Conservation (phyloP, 2,329 filamentous ascomycete species). For the Blastomyces parvus region DNA sequence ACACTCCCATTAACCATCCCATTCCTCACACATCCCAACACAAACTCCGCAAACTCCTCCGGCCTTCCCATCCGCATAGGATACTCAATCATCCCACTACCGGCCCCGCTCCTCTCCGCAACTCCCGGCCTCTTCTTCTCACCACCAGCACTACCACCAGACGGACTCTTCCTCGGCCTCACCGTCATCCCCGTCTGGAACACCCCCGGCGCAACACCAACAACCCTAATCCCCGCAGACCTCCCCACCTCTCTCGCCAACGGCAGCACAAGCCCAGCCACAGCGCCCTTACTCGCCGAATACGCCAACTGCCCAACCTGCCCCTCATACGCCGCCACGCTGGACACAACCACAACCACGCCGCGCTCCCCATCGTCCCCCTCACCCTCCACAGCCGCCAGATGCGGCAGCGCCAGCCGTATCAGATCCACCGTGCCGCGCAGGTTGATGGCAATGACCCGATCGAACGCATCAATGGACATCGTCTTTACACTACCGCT, state of each 20-base stretch:
- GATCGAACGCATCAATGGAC: constrained; percentile 50
- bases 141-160: constrained; percentile 1
- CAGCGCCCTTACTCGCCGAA: constrained; percentile 22
- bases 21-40: constrained; percentile 20
- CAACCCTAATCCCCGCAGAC: constrained; percentile 19
- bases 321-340: constrained; percentile 20
- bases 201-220: constrained; percentile 20
- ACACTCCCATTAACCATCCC: constrained; percentile 22
- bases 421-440: constrained; percentile 21
- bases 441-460: constrained; percentile 40
- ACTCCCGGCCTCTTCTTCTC: constrained; percentile 8
- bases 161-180: constrained; percentile 9
- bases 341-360: constrained; percentile 19
- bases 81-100: constrained; percentile 20
- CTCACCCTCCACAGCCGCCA: constrained; percentile 16
- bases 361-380: constrained; percentile 20
- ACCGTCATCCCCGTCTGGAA: constrained; percentile 21
- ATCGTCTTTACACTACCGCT: constrained; percentile 23
- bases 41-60: constrained; percentile 20
- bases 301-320: constrained; percentile 21
- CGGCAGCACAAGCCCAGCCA: constrained; percentile 19
- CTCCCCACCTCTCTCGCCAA: constrained; percentile 20
- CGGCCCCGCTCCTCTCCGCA: constrained; percentile 5
- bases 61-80: constrained; percentile 19
- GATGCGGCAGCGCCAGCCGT: constrained; percentile 19